Evolutionary conservation across 2,329 filamentous ascomycete species (phyloP).

Genomic region (Pleurostoma richardsiae): DNA sequence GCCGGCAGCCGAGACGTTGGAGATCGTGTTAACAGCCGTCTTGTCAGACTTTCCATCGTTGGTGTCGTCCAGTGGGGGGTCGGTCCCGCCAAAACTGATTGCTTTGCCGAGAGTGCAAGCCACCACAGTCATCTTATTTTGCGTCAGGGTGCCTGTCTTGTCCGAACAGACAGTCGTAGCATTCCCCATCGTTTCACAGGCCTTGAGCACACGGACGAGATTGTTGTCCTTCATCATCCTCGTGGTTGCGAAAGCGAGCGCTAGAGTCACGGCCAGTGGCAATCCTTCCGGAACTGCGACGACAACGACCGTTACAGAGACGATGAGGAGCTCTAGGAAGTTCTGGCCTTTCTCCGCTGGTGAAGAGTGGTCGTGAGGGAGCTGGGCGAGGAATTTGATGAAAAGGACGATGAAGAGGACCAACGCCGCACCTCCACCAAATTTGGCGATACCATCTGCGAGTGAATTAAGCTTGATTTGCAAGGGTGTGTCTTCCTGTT

Average conservation of each 20-base stretch:
- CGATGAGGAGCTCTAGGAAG: slow-evolving; percentile 58
- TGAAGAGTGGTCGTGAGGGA: slow-evolving; percentile 42
- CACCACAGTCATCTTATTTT: slow-evolving; percentile 74
- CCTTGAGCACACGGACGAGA: slow-evolving; percentile 61
- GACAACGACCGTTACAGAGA: slow-evolving; percentile 62
- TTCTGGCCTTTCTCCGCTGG: slow-evolving; percentile 54
- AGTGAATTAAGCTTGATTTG: slow-evolving; percentile 48
- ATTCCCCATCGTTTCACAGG: slow-evolving; percentile 71
- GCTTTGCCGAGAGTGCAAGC: slow-evolving; percentile 59
- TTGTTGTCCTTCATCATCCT: slow-evolving; percentile 70
- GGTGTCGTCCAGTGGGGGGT: slow-evolving; percentile 16
- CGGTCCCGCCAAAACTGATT: slow-evolving; percentile 24
- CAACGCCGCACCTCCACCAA: slow-evolving; percentile 61
- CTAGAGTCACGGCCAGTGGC: slow-evolving; percentile 63
- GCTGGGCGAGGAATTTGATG: slow-evolving; percentile 67
- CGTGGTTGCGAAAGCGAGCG: slow-evolving; percentile 65
- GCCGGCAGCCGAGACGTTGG: slow-evolving; percentile 15
- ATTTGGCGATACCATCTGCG: slow-evolving; percentile 44
- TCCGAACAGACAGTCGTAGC: slow-evolving; percentile 74
- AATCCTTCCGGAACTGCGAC: slow-evolving; percentile 66
- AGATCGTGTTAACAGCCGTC: slow-evolving; percentile 17
- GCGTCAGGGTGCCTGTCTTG: slow-evolving; percentile 71
- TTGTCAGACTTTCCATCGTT: slow-evolving; percentile 13
- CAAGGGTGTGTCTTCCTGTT: slow-evolving; percentile 46
- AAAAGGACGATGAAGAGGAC: slow-evolving; percentile 74